Base-by-base conservation (phyloP, 345 rosid species). In the Cardamine occulta region DNA sequence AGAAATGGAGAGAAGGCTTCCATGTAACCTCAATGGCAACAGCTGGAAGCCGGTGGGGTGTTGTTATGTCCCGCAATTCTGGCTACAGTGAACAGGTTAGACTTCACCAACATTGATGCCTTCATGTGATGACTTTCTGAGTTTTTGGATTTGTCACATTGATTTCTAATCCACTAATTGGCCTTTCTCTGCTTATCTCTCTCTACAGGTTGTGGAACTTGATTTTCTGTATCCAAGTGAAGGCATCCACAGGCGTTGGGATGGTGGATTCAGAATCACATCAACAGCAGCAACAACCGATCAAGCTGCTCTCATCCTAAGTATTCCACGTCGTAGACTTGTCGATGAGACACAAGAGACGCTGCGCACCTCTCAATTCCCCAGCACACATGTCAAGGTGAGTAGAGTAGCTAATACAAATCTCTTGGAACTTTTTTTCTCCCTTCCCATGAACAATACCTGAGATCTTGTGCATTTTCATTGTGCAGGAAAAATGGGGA, bases 141-240 rank as follows among this genome's bases (percentile, higher is more conserved):
- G 7, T 49, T 61, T 51, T 54, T 64, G 11, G 40, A 62, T 61
- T 48, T 51, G 10, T 28, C 11, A 4, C 8, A 3, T 58, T 53
- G 34, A 47, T 73, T 29, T 68, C 21, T 61, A n/a, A 8, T 66
- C 31, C 14, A 26, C 31, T 55, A 68, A 68, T 17, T 32, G 63
- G 24, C 19, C 23, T 24, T 29, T 44, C 7, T 17, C 19, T 48
- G 39, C 32, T 69, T 28, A 4, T 42, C 17, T 53, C 26, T 31
- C 34, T 79, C 14, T 64, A 18, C 63, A 96, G 99, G 98, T 95
- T 45, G 98, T 91, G 70, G 99, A 96, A 76, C 93, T 96, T 31
- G 99, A 96, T 87, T 93, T 96, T 79, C 94, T 93, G 23, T 96
- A 96, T 80, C 99, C 99, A 12, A 96, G 99, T 74, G 99, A 96